A percentile compares a stretch with the other conserved stretches of the same genome.
Evolutionary conservation across 1,284 basidiomycete species (phyloP).

Genomic region (Marasmius fiardii): DNA sequence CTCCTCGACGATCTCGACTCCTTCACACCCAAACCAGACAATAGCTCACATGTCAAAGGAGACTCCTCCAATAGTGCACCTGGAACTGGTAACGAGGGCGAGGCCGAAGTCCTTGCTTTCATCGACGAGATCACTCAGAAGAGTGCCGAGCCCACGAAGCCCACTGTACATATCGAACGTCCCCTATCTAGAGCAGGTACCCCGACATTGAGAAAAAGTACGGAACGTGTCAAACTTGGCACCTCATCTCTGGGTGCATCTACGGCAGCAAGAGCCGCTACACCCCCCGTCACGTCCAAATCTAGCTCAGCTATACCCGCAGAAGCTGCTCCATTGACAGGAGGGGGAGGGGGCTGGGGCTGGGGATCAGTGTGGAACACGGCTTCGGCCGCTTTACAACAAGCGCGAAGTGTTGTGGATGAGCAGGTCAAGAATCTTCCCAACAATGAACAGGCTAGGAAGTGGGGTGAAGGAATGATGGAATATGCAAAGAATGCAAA

Average conservation of each 20-base stretch:
- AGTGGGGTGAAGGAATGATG: slow-evolving; percentile 67
- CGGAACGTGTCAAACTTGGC: slow-evolving; percentile 71
- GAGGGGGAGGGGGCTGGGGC: slow-evolving; percentile 54
- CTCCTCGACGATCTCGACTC: slow-evolving; percentile 90
- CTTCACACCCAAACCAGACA: slow-evolving; percentile 40
- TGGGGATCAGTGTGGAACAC: slow-evolving; percentile 87
- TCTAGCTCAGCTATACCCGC: slow-evolving; percentile 21
- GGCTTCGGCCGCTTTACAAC: slow-evolving; percentile 83
- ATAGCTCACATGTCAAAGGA: slow-evolving; percentile 21
- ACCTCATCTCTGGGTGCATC: slow-evolving; percentile 29
- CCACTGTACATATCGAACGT: slow-evolving; percentile 51
- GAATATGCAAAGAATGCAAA: slow-evolving; percentile 76
- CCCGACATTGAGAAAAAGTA: slow-evolving; percentile 71
- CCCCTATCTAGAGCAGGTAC: slow-evolving; percentile 67
- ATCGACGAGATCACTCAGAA: slow-evolving; percentile 94
- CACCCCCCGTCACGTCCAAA: slow-evolving; percentile 30
- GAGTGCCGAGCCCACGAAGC: slow-evolving; percentile 69
- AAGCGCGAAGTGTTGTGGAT: slow-evolving; percentile 85
- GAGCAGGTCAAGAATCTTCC: slow-evolving; percentile 84
- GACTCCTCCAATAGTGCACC: slow-evolving; percentile 21
- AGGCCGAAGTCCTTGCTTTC: slow-evolving; percentile 87
- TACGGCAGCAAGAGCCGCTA: slow-evolving; percentile 4
- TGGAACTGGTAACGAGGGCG: slow-evolving; percentile 38
- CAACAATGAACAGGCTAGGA: slow-evolving; percentile 77
- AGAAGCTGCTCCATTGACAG: slow-evolving; percentile 22